phyloP scores from a whole-genome alignment of 1,139 yeast genomes.

The Blastobotrys persicus region DNA sequence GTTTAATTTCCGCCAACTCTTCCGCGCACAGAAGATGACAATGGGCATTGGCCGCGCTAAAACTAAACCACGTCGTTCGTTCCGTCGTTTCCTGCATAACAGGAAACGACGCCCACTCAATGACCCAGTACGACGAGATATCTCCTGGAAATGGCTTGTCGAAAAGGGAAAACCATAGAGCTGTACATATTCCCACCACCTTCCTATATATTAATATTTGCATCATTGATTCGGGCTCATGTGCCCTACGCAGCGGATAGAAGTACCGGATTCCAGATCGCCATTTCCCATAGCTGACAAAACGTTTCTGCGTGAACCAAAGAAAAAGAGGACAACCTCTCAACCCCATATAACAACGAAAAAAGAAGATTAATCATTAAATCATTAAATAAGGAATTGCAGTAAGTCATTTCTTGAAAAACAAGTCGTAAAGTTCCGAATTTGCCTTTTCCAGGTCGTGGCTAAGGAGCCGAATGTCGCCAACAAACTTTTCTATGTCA shows the following conservation, averaged over 20 bases:
- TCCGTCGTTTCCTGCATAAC: background rate
- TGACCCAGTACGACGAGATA: conserved; percentile 7
- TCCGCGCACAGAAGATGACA: conserved; percentile 45
- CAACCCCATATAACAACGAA: too few relatives aligned
- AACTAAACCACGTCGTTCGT: conserved; percentile 2
- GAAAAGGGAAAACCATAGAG: conserved; percentile 8
- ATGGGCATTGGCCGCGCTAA: conserved; percentile 30
- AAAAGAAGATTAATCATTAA: background rate
- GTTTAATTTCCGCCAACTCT: conserved; percentile 40
- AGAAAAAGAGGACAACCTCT: too few relatives aligned
- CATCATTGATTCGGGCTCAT: background rate
- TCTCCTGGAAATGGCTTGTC: conserved; percentile 16
- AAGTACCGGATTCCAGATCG: background rate
- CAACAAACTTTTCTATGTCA: conserved; percentile 30
- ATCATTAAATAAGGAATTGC: background rate
- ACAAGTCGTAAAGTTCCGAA: conserved; percentile 20
- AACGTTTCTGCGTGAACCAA: background rate
- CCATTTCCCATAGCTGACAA: background rate
- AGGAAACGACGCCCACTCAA: background rate
- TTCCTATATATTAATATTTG: background rate
- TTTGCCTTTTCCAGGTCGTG: conserved; percentile 20
- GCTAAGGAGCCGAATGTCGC: conserved; percentile 22
- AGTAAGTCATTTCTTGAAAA: conserved; percentile 12
- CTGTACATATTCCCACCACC: background rate
- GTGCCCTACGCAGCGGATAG: background rate